A percentile compares a stretch with the other conserved stretches of the same genome.
Evolutionary conservation across 139 green algal species (phyloP).

Genomic region (Chlorella sp.): DNA sequence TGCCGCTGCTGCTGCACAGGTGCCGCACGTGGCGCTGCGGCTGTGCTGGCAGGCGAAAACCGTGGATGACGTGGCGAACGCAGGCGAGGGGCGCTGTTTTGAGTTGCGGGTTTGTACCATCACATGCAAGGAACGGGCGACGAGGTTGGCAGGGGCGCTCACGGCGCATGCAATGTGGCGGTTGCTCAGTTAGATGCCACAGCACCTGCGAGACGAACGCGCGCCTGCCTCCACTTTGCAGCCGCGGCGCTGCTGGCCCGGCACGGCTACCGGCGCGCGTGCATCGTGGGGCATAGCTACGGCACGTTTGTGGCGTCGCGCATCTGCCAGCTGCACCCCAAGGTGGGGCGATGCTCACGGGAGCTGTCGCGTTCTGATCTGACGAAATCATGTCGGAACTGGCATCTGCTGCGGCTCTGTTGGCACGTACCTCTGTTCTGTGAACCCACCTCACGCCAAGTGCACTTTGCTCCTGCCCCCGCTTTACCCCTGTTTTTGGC

Average conservation of each 20-base stretch:
- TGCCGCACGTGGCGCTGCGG: conserved; percentile 51
- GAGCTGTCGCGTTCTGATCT: no score
- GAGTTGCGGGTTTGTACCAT: neutral
- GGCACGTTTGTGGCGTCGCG: conserved; percentile 59
- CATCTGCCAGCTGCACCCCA: conserved; percentile 46
- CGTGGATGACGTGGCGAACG: conserved; percentile 50
- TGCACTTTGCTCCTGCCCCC: neutral
- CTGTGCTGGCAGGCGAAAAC: conserved; percentile 29
- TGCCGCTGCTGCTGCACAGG: neutral
- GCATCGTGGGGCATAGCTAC: conserved; percentile 55
- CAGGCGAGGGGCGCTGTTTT: neutral
- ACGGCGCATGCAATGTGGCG: no score
- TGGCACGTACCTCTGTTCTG: neutral
- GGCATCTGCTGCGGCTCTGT: neutral
- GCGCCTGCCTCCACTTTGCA: neutral
- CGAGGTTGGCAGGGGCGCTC: neutral
- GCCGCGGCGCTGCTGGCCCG: conserved; percentile 26
- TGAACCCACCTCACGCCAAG: neutral
- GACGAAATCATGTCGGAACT: no score
- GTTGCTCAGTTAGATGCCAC: no score
- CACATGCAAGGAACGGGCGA: no score
- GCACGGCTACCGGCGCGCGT: conserved; percentile 37
- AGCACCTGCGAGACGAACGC: no score
- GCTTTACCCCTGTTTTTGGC: neutral
- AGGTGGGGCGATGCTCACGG: no score